Evolutionary conservation across 495 filamentous ascomycete species (phyloP), one percentile per base, ranked within the genome.

Genomic region (Trichocladium uniseriatum): DNA sequence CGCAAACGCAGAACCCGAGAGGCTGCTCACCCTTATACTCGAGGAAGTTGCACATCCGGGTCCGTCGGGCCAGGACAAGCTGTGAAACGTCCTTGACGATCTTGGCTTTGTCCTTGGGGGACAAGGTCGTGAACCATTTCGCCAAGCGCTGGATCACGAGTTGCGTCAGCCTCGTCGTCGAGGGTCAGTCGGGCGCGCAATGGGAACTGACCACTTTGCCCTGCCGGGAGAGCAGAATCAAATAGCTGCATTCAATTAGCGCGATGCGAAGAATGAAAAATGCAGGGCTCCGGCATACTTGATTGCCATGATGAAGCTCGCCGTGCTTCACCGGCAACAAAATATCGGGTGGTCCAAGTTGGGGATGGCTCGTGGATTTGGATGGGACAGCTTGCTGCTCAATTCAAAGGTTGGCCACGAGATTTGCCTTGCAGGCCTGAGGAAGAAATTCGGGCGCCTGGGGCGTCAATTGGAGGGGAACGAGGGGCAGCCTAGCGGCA

Each of bases 31-130:
- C 92, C 84, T 97, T 98, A 69, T 98, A 98, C 60, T 99, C 92
- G 36, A 99, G 81, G 69, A 99, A 99, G 69, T 99, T 99, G 78
- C 92, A 99, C 92, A 99, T 99, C 55, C 90, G 86, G 43, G 92
- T 95, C 60, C 92, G 76, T 55, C 92, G 79, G 35, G 94, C 91
- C 45, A 99, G 82, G 51, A 99, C 94, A 11, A 99, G 85, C 68
- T 97, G 92, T 54, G 92, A 90, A 65, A 97, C 92, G 79, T 99
- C 94, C 70, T 97, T 96, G 78, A 99, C 85, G 63, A 97, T 95
- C 77, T 99, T 99, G 66, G 91, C 89, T 73, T 96, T 99, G 66
- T 99, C 92, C 74, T 86, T 96, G 46, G 92, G 92, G 29, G 91
- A 94, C 56, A 97, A 78, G 34, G 92, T 99, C 37, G 91, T 95